Evolutionary conservation across 257 asterid genomes (phyloP).

Genomic region (Scutellaria baicalensis): DNA sequence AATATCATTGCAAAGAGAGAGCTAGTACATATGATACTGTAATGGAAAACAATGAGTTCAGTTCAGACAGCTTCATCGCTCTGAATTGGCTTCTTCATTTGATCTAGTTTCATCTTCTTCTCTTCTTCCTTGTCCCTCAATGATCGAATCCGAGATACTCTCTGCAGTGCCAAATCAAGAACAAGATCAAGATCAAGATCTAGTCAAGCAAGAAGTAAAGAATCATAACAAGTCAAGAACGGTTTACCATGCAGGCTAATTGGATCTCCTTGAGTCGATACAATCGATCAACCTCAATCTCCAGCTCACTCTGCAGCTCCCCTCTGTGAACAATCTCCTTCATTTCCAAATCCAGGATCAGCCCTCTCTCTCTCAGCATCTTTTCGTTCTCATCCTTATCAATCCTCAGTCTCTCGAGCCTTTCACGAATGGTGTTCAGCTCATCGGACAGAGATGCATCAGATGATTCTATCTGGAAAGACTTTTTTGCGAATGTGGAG

Average conservation of each 20-base stretch:
- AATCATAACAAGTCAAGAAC: no score
- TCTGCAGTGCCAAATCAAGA: conserved; percentile 16
- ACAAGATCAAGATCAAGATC: neutral
- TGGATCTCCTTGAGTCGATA: conserved; percentile 73
- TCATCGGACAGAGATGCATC: conserved; percentile 71
- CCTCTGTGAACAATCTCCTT: conserved; percentile 50
- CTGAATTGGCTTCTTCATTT: conserved; percentile 2
- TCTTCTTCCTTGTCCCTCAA: conserved; percentile 57
- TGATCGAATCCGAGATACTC: conserved; percentile 48
- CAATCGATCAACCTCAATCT: conserved; percentile 77
- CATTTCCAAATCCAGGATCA: conserved; percentile 50
- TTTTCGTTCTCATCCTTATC: conserved; percentile 53
- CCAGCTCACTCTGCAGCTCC: conserved; percentile 66
- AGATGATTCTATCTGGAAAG: conserved; percentile 11
- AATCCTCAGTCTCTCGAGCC: conserved; percentile 47
- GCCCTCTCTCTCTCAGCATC: conserved; percentile 38
- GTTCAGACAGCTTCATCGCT: no score
- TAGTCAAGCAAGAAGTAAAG: neutral
- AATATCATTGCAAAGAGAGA: no score
- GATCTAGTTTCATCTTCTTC: conserved; percentile 32
- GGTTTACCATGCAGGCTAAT: conserved; percentile 50
- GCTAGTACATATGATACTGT: no score
- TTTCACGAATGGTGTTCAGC: conserved; percentile 56
- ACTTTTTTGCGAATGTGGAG: conserved; percentile 8
- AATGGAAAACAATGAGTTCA: neutral